Percentiles rank a stretch among this genome's conserved stretches.
phyloP scores from a whole-genome alignment of 768 basidiomycete genomes.

The Amanita thiersii region DNA sequence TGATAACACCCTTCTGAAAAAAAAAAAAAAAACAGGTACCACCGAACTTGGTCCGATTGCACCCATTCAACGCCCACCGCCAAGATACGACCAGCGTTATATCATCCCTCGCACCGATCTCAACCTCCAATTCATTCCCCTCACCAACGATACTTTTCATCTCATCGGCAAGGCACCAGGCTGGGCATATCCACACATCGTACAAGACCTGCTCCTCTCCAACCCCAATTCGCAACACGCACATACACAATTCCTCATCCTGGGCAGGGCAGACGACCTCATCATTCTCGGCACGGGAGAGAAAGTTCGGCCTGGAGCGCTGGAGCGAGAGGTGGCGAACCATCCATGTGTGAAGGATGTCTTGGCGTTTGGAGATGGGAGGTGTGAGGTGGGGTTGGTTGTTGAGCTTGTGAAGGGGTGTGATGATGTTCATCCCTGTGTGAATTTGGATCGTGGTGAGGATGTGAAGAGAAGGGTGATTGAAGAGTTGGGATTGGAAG shows the following conservation, averaged over 20 bases:
- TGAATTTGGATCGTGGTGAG: slow-evolving; percentile 2
- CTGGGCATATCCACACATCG: slow-evolving; percentile 22
- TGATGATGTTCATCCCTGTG: background rate
- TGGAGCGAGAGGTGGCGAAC: slow-evolving; percentile 24
- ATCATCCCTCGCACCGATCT: slow-evolving; percentile 26
- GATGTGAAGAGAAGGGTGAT: background rate
- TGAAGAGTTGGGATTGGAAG: slow-evolving; percentile 13
- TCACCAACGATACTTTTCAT: slow-evolving; percentile 18
- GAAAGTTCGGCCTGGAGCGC: slow-evolving; percentile 26
- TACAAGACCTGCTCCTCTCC: slow-evolving; percentile 28
- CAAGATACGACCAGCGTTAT: slow-evolving; percentile 29
- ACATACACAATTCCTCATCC: slow-evolving; percentile 23
- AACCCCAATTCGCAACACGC: slow-evolving; percentile 25
- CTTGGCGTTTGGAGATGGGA: slow-evolving; percentile 28
- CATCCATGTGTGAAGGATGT: slow-evolving; percentile 28
- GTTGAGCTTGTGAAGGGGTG: slow-evolving; percentile 21
- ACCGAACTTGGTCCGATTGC: slow-evolving; percentile 31
- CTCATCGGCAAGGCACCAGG: slow-evolving; percentile 25
- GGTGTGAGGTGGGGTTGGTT: slow-evolving; percentile 26
- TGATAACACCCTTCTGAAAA: background rate
- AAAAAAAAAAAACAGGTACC: slow-evolving; percentile 15
- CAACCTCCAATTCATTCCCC: slow-evolving; percentile 19
- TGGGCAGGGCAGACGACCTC: slow-evolving; percentile 32
- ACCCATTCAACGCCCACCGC: slow-evolving; percentile 20
- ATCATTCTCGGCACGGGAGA: slow-evolving; percentile 35